Conservation (phyloP, 805 yeast species). For the Wickerhamiella slavikovae region DNA sequence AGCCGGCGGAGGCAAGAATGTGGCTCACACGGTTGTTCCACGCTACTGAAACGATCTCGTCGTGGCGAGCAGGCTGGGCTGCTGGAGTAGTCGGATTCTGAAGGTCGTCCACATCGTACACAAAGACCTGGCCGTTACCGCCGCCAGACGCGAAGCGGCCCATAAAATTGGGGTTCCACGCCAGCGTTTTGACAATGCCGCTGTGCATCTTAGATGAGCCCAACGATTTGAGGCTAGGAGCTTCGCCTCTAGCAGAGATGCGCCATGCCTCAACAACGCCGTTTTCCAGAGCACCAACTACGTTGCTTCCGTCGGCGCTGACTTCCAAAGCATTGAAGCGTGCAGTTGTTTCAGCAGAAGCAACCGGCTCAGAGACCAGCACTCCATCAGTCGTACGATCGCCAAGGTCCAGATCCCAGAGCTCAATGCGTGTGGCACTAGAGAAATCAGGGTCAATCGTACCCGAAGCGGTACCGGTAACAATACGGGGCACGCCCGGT, state of each 20-base stretch:
- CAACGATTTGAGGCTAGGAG: conserved; percentile 3
- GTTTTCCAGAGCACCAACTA: conserved; percentile 81
- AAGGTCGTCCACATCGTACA: conserved; percentile 69
- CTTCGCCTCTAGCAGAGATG: conserved; percentile 18
- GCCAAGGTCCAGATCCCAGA: conserved; percentile 40
- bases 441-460: conserved; percentile 80
- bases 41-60: conserved; percentile 58
- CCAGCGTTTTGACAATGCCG: conserved; percentile 47
- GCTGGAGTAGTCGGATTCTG: conserved; percentile 43
- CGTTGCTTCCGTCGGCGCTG: conserved; percentile 8
- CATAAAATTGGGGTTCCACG: conserved; percentile 54
- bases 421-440: conserved; percentile 53
- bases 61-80: conserved; percentile 51
- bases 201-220: conserved; percentile 24
- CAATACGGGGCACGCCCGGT: conserved; percentile 45
- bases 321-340: conserved; percentile 31
- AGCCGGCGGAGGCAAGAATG: conserved; percentile 78
- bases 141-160: conserved; percentile 75
- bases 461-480: conserved; percentile 90
- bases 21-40: conserved; percentile 78
- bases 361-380: conserved; percentile 7
- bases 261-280: conserved; percentile 70
- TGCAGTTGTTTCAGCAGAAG: conserved; percentile 10
- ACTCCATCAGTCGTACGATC: conserved; percentile 16
- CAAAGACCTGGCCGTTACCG: conserved; percentile 64